Conservation (phyloP, 1,284 basidiomycete species). For the Trichosporon coremiiforme region DNA sequence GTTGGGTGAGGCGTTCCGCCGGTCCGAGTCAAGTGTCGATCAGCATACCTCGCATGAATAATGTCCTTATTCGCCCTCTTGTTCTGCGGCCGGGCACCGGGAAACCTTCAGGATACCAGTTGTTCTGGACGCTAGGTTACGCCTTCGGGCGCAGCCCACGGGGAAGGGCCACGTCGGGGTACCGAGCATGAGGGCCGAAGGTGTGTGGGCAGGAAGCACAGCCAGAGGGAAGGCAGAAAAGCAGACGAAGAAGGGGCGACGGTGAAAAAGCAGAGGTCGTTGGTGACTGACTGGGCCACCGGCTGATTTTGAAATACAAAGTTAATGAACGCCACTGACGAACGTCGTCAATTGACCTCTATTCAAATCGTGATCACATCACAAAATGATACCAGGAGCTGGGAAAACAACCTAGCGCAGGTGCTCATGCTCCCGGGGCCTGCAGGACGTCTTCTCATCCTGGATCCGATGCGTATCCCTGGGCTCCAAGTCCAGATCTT, state of each 20-base stretch:
- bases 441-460: not conserved
- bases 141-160: not conserved
- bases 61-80: not conserved
- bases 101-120: not conserved
- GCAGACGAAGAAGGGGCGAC: not conserved
- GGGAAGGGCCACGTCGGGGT: not conserved
- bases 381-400: not conserved
- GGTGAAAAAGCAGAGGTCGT: not conserved
- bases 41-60: not conserved
- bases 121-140: not conserved
- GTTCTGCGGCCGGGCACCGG: not conserved
- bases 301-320: not conserved
- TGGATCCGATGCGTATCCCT: not conserved
- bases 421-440: not conserved
- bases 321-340: slow-evolving; percentile 13
- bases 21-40: slow-evolving; percentile 18
- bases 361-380: slow-evolving; percentile 8
- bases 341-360: not conserved
- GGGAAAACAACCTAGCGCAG: not conserved
- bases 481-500: too few relatives aligned
- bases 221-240: too few relatives aligned
- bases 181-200: not conserved
- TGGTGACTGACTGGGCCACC: slow-evolving; percentile 6
- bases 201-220: not conserved
- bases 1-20: slow-evolving; percentile 16